Evolutionary conservation across 805 yeast species (phyloP).

Genomic region (Pichia cephalocereana): DNA sequence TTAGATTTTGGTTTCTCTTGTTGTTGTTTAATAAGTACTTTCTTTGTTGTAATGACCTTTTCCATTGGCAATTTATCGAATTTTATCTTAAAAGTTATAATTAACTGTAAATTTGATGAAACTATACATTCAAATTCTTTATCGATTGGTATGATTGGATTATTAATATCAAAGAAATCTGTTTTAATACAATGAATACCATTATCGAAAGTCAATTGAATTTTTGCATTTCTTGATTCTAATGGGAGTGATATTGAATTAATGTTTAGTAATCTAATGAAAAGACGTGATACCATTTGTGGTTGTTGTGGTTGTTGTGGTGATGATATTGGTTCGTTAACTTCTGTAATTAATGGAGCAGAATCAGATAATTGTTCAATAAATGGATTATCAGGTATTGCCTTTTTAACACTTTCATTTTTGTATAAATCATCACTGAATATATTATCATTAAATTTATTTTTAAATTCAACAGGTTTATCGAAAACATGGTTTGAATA

Average conservation of each 20-base stretch:
- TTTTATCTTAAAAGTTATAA: conserved; percentile 62
- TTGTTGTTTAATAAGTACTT: conserved; percentile 14
- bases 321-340: too few species aligned
- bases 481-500: too few species aligned
- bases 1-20: conserved; percentile 26
- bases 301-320: too few species aligned
- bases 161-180: conserved; percentile 27
- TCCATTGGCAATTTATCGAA: conserved; percentile 43
- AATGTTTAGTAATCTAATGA: conserved; percentile 40
- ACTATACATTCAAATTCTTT: conserved; percentile 78
- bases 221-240: conserved; percentile 35
- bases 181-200: conserved; percentile 75
- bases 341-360: too few species aligned
- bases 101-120: conserved; percentile 50
- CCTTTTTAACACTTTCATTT: too few species aligned
- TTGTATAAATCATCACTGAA: too few species aligned
- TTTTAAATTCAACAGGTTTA: too few species aligned
- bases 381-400: too few species aligned
- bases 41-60: conserved; percentile 46
- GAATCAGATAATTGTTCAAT: too few species aligned
- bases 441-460: too few species aligned
- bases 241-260: conserved; percentile 39
- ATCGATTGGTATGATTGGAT: conserved; percentile 27
- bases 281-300: conserved; percentile 26
- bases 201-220: conserved; percentile 58